phyloP scores from a whole-genome alignment of 768 basidiomycete genomes.

The Hericium erinaceus region DNA sequence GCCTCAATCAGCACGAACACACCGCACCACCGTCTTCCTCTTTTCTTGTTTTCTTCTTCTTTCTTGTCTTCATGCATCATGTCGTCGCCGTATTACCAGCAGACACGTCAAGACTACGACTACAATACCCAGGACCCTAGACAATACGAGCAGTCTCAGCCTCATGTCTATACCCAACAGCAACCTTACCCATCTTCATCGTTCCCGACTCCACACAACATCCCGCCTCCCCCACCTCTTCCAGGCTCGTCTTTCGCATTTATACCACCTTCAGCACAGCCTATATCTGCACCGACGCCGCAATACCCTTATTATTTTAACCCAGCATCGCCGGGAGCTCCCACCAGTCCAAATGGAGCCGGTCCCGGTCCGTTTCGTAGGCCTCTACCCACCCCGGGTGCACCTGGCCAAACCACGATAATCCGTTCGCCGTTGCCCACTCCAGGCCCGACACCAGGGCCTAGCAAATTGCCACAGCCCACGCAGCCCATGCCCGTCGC shows the following conservation, averaged over 20 bases:
- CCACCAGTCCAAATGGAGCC: slow-evolving; percentile 10
- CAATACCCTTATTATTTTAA: slow-evolving; percentile 12
- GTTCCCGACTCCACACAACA: not conserved
- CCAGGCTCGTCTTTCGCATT: slow-evolving; percentile 1
- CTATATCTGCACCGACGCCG: slow-evolving; percentile 13
- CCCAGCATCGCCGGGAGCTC: slow-evolving; percentile 1
- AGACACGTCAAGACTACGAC: not conserved
- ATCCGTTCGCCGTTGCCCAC: slow-evolving; percentile 12
- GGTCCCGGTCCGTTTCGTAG: slow-evolving; percentile 9
- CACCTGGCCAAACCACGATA: slow-evolving; percentile 1
- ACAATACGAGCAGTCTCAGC: not conserved
- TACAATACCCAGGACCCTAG: not conserved
- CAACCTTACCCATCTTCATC: not conserved
- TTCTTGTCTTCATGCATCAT: not conserved
- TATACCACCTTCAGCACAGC: not conserved
- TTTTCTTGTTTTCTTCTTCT: not conserved
- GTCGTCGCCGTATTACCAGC: no score
- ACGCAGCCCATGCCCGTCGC: not conserved
- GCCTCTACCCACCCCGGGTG: slow-evolving; percentile 14
- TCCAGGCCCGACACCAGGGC: slow-evolving; percentile 12
- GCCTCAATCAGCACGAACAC: not conserved
- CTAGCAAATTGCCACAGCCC: slow-evolving; percentile 3
- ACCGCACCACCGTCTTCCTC: not conserved
- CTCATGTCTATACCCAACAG: not conserved
- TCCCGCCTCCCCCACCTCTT: not conserved